These are phyloP conservation scores for Cladophialophora psammophila DNA, from an alignment of 2,329 filamentous ascomycete genomes.

Conservation along the genomic window DNA sequence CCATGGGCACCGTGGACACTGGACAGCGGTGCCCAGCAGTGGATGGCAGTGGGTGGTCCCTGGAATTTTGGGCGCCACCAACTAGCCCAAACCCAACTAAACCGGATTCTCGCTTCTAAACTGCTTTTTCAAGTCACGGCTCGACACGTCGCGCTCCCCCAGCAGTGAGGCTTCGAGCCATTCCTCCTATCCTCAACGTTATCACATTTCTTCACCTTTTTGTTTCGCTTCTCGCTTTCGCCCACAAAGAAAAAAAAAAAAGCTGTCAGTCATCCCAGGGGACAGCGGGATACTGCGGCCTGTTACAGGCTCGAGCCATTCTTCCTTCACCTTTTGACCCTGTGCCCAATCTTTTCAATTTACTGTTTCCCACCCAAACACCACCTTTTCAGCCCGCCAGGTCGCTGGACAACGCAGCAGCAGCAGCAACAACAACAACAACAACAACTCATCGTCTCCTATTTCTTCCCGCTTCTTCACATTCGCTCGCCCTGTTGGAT, in stretches of 20 bases:
- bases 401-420: slow-evolving; percentile 21
- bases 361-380: slow-evolving; percentile 17
- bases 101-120: slow-evolving; percentile 19
- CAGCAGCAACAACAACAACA: not conserved
- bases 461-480: slow-evolving; percentile 26
- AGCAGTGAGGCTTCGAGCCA: slow-evolving; percentile 13
- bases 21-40: not conserved
- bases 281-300: slow-evolving; percentile 15
- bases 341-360: slow-evolving; percentile 14
- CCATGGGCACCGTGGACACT: not conserved
- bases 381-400: slow-evolving; percentile 22
- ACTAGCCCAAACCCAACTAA: slow-evolving; percentile 18
- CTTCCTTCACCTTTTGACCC: slow-evolving; percentile 10
- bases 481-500: slow-evolving; percentile 26
- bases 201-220: slow-evolving; percentile 25
- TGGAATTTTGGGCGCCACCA: slow-evolving; percentile 14
- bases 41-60: slow-evolving; percentile 8
- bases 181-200: slow-evolving; percentile 22
- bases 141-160: slow-evolving; percentile 35
- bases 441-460: slow-evolving; percentile 16
- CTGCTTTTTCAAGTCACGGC: slow-evolving; percentile 31
- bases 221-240: slow-evolving; percentile 31
- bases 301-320: slow-evolving; percentile 10
- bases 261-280: slow-evolving; percentile 14
- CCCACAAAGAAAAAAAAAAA: slow-evolving; percentile 12